Evolutionary conservation across 352 stramenopile genomes (phyloP).

Genomic region (Hyaloperonospora arabidopsidis): DNA sequence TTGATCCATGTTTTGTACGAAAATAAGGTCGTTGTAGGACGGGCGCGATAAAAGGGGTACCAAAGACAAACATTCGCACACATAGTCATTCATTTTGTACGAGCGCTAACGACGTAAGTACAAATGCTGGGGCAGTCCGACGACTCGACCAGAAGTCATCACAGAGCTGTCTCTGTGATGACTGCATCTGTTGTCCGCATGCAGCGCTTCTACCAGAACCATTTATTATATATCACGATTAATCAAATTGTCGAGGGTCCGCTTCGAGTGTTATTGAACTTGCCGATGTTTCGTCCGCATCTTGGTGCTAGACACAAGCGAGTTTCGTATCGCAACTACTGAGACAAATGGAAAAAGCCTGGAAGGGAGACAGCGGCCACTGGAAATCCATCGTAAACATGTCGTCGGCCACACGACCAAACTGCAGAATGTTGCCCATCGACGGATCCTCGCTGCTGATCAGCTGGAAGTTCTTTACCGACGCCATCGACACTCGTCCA

Average conservation of each 20-base stretch:
- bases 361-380: constrained; percentile 81
- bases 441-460: constrained; percentile 76
- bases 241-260: constrained; percentile 1
- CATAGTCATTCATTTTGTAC: too few species aligned
- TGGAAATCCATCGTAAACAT: constrained; percentile 90
- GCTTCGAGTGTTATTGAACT: background rate
- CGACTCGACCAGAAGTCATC: too few species aligned
- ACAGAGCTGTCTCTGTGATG: too few species aligned
- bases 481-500: constrained; percentile 73
- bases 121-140: too few species aligned
- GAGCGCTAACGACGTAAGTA: too few species aligned
- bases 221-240: constrained; percentile 36
- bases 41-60: too few species aligned
- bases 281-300: too few species aligned
- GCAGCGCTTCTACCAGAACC: background rate
- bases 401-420: constrained; percentile 83
- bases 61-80: too few species aligned
- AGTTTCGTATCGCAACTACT: constrained; percentile 87
- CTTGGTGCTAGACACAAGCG: constrained; percentile 59
- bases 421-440: constrained; percentile 85
- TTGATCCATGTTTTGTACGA: too few species aligned
- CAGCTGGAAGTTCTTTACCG: constrained; percentile 87
- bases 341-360: constrained; percentile 85
- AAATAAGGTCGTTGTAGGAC: too few species aligned
- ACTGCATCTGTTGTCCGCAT: too few species aligned